These are phyloP conservation scores for Phialophora verrucosa DNA, from an alignment of 2,329 filamentous ascomycete genomes.

Conservation along the genomic window DNA sequence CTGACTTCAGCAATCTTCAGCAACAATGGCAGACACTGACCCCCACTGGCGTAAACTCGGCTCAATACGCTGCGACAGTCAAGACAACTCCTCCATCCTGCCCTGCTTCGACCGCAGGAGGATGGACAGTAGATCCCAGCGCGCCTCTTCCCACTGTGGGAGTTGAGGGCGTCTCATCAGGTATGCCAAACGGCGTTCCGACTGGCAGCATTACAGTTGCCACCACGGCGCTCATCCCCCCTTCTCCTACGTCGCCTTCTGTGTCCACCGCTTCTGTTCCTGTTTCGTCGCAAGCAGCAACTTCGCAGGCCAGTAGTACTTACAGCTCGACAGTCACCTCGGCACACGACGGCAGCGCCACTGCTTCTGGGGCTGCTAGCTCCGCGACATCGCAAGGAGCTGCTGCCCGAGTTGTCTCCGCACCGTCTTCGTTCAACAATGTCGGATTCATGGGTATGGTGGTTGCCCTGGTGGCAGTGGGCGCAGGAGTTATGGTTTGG, in stretches of 20 bases:
- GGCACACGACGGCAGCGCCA: slow-evolving; percentile 15
- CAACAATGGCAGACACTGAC: slow-evolving; percentile 74
- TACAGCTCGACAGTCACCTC: slow-evolving; percentile 34
- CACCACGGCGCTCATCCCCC: slow-evolving; percentile 17
- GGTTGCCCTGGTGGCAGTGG: slow-evolving; percentile 30
- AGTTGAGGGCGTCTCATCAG: slow-evolving; percentile 48
- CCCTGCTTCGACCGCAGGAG: slow-evolving; percentile 69
- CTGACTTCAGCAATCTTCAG: slow-evolving; percentile 80
- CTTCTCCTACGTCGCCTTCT: slow-evolving; percentile 12
- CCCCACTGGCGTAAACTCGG: slow-evolving; percentile 70
- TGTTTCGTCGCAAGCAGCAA: not conserved
- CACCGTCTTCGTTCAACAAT: slow-evolving; percentile 20
- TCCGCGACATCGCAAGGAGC: slow-evolving; percentile 34
- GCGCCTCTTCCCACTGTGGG: slow-evolving; percentile 73
- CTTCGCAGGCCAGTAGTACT: slow-evolving; percentile 35
- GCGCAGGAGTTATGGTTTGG: slow-evolving; percentile 34
- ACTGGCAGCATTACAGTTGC: slow-evolving; percentile 36
- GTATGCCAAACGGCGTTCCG: slow-evolving; percentile 36
- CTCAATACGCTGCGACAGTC: slow-evolving; percentile 70
- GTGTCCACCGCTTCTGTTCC: slow-evolving; percentile 1
- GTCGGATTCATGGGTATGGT: slow-evolving; percentile 27
- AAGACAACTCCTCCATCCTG: slow-evolving; percentile 68
- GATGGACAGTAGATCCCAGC: slow-evolving; percentile 76
- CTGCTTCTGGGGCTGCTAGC: slow-evolving; percentile 23
- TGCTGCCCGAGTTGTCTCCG: slow-evolving; percentile 28